A percentile compares a stretch with the other conserved stretches of the same genome.
Conservation (phyloP, 2,329 filamentous ascomycete species). For the Volutella citrinella region DNA sequence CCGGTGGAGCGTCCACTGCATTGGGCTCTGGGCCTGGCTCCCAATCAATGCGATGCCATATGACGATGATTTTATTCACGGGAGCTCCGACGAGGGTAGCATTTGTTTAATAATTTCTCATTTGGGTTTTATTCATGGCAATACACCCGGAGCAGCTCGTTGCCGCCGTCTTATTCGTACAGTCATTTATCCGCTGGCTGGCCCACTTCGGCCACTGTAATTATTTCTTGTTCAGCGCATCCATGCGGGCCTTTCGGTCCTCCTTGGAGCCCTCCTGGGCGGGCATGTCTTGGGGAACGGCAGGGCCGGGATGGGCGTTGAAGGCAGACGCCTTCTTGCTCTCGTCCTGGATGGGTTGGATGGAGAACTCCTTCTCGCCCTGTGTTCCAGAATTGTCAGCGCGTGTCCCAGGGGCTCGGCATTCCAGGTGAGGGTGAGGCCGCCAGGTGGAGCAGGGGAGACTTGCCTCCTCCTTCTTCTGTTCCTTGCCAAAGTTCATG, state of each 20-base stretch:
- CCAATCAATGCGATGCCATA: too few relatives aligned
- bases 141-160: too few relatives aligned
- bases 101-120: too few relatives aligned
- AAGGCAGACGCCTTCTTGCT: slow-evolving; percentile 48
- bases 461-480: slow-evolving; percentile 33
- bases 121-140: too few relatives aligned
- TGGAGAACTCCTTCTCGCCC: slow-evolving; percentile 43
- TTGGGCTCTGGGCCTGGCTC: too few relatives aligned
- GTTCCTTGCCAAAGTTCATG: slow-evolving; percentile 28
- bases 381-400: slow-evolving; percentile 18
- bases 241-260: slow-evolving; percentile 62
- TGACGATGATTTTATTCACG: too few relatives aligned
- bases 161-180: too few relatives aligned
- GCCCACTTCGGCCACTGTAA: too few relatives aligned
- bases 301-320: slow-evolving; percentile 57
- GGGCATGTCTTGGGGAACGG: slow-evolving; percentile 50
- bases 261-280: slow-evolving; percentile 62
- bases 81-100: too few relatives aligned
- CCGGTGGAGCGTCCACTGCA: too few relatives aligned
- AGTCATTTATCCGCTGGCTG: slow-evolving; percentile 15
- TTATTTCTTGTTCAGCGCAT: slow-evolving; percentile 60
- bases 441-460: too few relatives aligned
- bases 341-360: slow-evolving; percentile 43
- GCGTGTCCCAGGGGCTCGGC: slow-evolving; percentile 3
- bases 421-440: not conserved